These are phyloP conservation scores for Nepenthes alata DNA, from an alignment of 179 eudicot species.

Conservation along the genomic window DNA sequence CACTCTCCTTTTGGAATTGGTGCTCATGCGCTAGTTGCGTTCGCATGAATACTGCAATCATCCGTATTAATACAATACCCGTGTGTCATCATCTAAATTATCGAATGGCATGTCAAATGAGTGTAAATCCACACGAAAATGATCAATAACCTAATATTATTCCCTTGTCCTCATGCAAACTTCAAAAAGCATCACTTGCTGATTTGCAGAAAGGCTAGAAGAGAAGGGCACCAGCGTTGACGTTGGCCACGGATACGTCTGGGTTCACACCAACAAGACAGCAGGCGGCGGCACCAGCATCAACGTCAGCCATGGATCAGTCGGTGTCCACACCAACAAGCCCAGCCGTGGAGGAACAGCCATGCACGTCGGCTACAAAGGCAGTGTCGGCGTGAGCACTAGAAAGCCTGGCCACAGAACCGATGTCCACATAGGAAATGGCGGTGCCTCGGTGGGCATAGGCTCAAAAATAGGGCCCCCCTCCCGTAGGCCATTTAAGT, in stretches of 20 bases:
- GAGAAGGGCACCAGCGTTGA: constrained; percentile 24
- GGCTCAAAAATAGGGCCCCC: constrained; percentile 39
- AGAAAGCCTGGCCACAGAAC: constrained; percentile 5
- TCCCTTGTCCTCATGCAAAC: too few species aligned
- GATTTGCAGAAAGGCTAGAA: constrained; percentile 22
- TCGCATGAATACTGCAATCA: too few species aligned
- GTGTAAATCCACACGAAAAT: too few species aligned
- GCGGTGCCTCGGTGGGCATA: constrained; percentile 13
- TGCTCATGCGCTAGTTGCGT: too few species aligned
- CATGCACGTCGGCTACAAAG: constrained; percentile 8
- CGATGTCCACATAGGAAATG: constrained; percentile 15
- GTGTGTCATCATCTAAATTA: too few species aligned
- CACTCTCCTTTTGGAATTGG: too few species aligned
- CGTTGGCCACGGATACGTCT: constrained; percentile 23
- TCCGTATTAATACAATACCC: too few species aligned
- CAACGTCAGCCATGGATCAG: constrained; percentile 32
- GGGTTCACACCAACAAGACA: constrained; percentile 17
- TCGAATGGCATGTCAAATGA: too few species aligned
- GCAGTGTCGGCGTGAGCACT: constrained; percentile 6
- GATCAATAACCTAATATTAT: too few species aligned
- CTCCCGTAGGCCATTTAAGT: constrained; percentile 26
- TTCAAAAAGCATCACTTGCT: too few species aligned
- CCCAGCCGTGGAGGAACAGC: constrained; percentile 1
- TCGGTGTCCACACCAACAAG: constrained; percentile 21
- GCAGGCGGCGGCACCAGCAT: constrained; percentile 19